These are phyloP conservation scores for Actinomortierella wolfii DNA, from an alignment of 371 early-diverging fungal species.

Conservation along the genomic window DNA sequence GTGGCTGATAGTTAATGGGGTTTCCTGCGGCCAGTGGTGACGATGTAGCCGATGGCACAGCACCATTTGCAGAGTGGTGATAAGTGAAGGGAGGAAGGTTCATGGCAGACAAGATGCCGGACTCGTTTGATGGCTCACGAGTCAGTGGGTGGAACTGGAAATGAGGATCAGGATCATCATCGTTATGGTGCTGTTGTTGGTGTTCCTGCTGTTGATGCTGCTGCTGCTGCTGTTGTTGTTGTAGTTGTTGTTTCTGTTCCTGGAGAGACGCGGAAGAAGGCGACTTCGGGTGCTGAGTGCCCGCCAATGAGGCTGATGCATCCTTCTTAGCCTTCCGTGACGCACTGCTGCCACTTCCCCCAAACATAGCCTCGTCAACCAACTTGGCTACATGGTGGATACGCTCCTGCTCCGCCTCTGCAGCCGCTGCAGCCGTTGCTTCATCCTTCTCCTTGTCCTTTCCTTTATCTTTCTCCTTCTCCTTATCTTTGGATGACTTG, in stretches of 20 bases:
- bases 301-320: neutral
- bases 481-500: constrained; percentile 10
- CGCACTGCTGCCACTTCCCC: constrained; percentile 6
- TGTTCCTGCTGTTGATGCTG: constrained; percentile 3
- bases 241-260: too few species aligned
- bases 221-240: too few species aligned
- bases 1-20: constrained; percentile 24
- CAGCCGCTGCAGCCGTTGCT: too few species aligned
- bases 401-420: constrained; percentile 7
- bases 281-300: too few species aligned
- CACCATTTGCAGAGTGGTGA: too few species aligned
- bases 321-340: constrained; percentile 8
- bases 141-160: too few species aligned
- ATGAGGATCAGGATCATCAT: neutral
- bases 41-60: too few species aligned
- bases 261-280: too few species aligned
- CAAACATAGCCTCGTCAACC: constrained; percentile 41
- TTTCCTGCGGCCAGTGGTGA: neutral
- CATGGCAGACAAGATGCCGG: too few species aligned
- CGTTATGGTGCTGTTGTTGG: neutral
- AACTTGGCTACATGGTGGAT: constrained; percentile 29
- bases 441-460: constrained; percentile 18
- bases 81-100: too few species aligned
- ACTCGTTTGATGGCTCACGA: too few species aligned
- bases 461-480: constrained; percentile 16